Percentiles rank a stretch among this genome's conserved stretches.
Evolutionary conservation across 495 filamentous ascomycete species (phyloP).

Genomic region (Sabuloglossum arenarium): DNA sequence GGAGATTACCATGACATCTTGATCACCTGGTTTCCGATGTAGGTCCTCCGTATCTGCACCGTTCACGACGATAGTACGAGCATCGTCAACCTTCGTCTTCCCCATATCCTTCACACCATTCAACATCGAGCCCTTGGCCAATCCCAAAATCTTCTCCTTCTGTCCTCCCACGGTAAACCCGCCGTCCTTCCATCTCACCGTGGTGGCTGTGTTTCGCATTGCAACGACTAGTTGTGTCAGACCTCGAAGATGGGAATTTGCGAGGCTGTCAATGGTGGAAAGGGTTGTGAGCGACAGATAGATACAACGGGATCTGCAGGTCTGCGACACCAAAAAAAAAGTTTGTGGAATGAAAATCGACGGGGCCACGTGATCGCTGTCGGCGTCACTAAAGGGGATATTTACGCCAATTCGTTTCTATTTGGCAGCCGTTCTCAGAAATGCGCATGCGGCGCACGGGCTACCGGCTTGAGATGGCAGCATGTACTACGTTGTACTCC

Average conservation of each 20-base stretch:
- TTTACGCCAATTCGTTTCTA: no score
- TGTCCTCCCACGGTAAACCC: background rate
- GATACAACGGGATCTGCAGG: no score
- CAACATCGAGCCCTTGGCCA: background rate
- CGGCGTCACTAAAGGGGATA: no score
- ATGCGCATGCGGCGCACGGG: background rate
- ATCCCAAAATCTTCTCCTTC: background rate
- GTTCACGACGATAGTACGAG: constrained; percentile 37
- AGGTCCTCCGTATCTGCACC: constrained; percentile 10
- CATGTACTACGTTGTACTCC: no score
- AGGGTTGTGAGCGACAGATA: no score
- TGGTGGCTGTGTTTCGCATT: background rate
- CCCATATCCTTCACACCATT: constrained; percentile 26
- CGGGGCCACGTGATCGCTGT: no score
- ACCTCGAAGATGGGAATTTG: no score
- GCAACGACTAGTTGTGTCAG: no score
- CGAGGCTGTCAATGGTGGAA: background rate
- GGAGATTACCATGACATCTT: constrained; percentile 31
- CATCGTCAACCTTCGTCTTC: constrained; percentile 51
- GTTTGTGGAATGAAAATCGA: no score
- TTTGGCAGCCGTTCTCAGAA: background rate
- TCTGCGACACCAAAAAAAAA: no score
- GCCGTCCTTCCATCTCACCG: background rate
- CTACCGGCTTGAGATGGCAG: background rate
- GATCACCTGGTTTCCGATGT: constrained; percentile 9